Base-by-base conservation (phyloP, 345 rosid species). In the Theobroma cacao region DNA sequence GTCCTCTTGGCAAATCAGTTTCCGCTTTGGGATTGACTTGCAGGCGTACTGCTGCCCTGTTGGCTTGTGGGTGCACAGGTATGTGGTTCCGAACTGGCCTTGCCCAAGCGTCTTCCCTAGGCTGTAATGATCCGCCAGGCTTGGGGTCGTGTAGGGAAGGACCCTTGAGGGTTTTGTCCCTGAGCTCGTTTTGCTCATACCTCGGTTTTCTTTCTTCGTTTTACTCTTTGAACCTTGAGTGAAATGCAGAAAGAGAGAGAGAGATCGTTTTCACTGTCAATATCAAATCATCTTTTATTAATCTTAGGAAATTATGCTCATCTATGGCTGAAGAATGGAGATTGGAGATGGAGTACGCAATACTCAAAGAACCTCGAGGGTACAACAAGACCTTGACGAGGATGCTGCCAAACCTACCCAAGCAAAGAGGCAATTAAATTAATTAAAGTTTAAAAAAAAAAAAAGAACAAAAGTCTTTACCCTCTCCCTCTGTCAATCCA, bases 51-150 rank as follows among this genome's bases (percentile, higher is more conserved):
- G 74, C 14, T 66, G 81, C 50, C 84, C 88, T 0, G 91, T 87
- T 47, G 84, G 7, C 20, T 76, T 88, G 50, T 93, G 88, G 84
- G 89, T 91, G 34, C 94, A 91, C 31, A 93, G 88, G 75, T 67
- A 89, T 15, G 97, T 90, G 28, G 91, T 90, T 3, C 97, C 97
- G 75, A 93, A 93, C 71, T 93, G 95, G 14, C 97, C 97, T 75
- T 89, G 90, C 36, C 97, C 97, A 0, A 93, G 89, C n/a, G 75
- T 82, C 69, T 82, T 83, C 55, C 95, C 95, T 11, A 85, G 20
- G 72, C 45, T 71, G 84, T 86, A 91, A 62, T 67, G 82, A 30
- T 92, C 91, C 36, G 41, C 26, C 6, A 77, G 30, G 65, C 40
- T 67, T 15, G 71, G 74, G 31, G 80, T 77, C 53, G 36, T 53